Conservation (phyloP, 2,329 filamentous ascomycete species). For the Sporothrix luriei region DNA sequence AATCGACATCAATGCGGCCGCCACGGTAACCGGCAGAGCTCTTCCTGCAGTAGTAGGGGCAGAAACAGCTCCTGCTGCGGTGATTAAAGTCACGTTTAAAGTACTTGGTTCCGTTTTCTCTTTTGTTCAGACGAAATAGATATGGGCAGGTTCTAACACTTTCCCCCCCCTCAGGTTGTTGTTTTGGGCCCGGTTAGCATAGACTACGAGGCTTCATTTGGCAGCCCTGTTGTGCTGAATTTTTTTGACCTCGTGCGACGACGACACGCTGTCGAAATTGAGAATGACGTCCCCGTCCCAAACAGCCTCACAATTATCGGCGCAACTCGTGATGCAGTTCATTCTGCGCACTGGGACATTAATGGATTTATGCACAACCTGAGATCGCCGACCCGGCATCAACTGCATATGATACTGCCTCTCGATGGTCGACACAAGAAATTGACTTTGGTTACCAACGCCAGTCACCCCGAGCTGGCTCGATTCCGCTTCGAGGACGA, state of each 20-base stretch:
- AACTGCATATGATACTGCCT: slow-evolving; percentile 20
- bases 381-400: not conserved
- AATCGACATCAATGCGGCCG: not conserved
- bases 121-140: not conserved
- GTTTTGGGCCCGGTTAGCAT: slow-evolving; percentile 5
- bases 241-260: slow-evolving; percentile 24
- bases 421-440: not conserved
- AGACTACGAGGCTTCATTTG: not conserved
- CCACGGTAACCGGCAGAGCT: not conserved
- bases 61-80: too few species aligned
- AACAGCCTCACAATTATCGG: slow-evolving; percentile 36
- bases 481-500: not conserved
- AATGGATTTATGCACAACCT: not conserved
- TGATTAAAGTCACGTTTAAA: too few species aligned
- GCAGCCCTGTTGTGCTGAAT: not conserved
- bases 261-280: slow-evolving; percentile 20
- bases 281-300: slow-evolving; percentile 41
- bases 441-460: not conserved
- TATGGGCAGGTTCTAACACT: not conserved
- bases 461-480: not conserved
- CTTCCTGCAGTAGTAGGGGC: too few species aligned
- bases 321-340: not conserved
- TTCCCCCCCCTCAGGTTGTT: not conserved
- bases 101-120: too few species aligned
- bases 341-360: slow-evolving; percentile 15